phyloP scores from a whole-genome alignment of 768 basidiomycete species.

The Boletellus ananiceps region DNA sequence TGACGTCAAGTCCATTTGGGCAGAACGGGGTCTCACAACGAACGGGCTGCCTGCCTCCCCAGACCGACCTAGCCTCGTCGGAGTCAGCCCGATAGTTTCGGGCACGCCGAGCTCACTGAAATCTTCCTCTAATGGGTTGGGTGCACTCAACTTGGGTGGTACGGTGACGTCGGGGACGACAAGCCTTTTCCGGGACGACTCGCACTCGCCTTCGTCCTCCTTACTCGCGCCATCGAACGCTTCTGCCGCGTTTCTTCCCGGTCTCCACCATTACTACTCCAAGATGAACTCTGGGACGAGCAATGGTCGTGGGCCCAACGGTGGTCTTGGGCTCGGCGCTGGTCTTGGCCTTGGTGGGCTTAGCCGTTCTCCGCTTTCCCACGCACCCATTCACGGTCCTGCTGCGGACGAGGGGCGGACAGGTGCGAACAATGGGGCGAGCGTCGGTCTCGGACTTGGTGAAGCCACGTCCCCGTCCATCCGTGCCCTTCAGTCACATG shows the following conservation, averaged over 20 bases:
- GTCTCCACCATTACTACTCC: constrained; percentile 62
- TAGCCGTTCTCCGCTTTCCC: constrained; percentile 28
- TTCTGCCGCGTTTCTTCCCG: constrained; percentile 76
- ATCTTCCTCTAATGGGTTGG: constrained; percentile 37
- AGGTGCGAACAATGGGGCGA: constrained; percentile 6
- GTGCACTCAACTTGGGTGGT: constrained; percentile 16
- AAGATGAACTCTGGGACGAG: constrained; percentile 39
- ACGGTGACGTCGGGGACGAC: constrained; percentile 14
- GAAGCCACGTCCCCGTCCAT: constrained; percentile 58
- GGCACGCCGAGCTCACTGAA: constrained; percentile 54
- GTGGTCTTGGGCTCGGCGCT: constrained; percentile 19
- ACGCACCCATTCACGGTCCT: constrained; percentile 24
- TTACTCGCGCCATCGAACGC: constrained; percentile 67
- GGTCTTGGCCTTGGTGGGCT: constrained; percentile 24
- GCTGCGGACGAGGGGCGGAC: constrained; percentile 25
- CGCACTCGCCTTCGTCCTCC: constrained; percentile 29
- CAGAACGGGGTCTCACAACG: constrained; percentile 42
- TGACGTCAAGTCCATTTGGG: constrained; percentile 80
- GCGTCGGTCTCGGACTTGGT: constrained; percentile 20
- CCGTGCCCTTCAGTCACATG: constrained; percentile 80
- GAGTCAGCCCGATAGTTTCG: constrained; percentile 21
- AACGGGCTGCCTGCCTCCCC: constrained; percentile 37
- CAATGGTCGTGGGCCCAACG: constrained; percentile 26
- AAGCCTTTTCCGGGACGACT: constrained; percentile 32
- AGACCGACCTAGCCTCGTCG: constrained; percentile 24